phyloP scores from a whole-genome alignment of 2,329 filamentous ascomycete genomes.

The Chaetothyriales sp. region DNA sequence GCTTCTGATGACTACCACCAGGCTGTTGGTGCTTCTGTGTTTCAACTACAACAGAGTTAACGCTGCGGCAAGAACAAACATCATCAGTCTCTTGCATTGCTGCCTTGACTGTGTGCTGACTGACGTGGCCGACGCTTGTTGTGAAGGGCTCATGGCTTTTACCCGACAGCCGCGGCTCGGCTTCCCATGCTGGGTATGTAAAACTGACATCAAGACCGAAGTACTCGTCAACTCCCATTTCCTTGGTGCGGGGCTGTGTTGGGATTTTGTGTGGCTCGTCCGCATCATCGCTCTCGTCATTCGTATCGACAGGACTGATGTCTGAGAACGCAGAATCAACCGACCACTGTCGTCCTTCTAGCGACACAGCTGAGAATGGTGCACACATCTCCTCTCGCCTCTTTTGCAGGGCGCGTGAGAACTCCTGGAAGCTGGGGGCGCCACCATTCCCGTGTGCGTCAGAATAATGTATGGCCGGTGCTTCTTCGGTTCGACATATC shows the following conservation, averaged over 20 bases:
- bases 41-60: constrained; percentile 1
- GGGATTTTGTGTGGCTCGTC: background rate
- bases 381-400: constrained; percentile 8
- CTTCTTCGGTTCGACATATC: background rate
- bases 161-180: constrained; percentile 10
- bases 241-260: background rate
- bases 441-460: constrained; percentile 4
- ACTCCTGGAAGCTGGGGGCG: constrained; percentile 10
- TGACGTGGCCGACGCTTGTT: constrained; percentile 9
- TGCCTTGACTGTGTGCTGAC: constrained; percentile 5
- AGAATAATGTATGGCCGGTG: background rate
- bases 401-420: constrained; percentile 9
- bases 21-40: constrained; percentile 13
- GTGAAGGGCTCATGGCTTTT: constrained; percentile 5
- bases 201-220: constrained; percentile 5
- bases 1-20: constrained; percentile 20
- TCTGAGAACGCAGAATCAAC: no score
- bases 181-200: constrained; percentile 11
- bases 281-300: no score
- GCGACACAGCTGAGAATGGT: constrained; percentile 6
- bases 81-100: constrained; percentile 4
- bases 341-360: constrained; percentile 5
- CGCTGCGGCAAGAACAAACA: background rate
- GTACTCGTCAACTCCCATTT: background rate
- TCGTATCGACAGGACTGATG: no score